Conservation (phyloP, 2,329 filamentous ascomycete genomes). For the Annulohypoxylon truncatum region DNA sequence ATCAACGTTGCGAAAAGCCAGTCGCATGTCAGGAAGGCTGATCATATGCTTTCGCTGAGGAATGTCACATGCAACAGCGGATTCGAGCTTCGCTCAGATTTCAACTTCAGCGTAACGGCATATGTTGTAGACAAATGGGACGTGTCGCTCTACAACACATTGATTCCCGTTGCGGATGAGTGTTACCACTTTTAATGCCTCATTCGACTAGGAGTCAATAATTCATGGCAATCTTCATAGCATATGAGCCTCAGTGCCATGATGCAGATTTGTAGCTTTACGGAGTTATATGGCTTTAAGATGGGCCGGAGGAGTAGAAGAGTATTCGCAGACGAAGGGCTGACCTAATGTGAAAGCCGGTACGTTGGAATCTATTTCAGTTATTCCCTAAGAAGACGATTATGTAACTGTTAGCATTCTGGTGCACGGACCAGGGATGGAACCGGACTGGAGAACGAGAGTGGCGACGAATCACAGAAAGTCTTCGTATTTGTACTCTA, state of each 20-base stretch:
- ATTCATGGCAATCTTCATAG: slow-evolving; percentile 2
- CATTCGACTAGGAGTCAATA: neutral
- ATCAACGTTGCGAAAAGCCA: slow-evolving; percentile 48
- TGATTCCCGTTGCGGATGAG: slow-evolving; percentile 46
- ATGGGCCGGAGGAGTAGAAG: neutral
- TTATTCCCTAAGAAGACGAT: slow-evolving; percentile 19
- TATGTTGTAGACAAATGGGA: slow-evolving; percentile 46
- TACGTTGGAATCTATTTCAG: slow-evolving; percentile 26
- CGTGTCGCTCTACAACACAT: slow-evolving; percentile 43
- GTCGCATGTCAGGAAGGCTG: slow-evolving; percentile 35
- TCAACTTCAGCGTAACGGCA: slow-evolving; percentile 46
- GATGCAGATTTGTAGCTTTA: slow-evolving; percentile 8
- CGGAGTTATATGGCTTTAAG: slow-evolving; percentile 13
- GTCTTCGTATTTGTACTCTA: slow-evolving; percentile 18
- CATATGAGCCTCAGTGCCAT: neutral
- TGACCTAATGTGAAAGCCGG: neutral
- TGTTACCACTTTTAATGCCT: slow-evolving; percentile 41
- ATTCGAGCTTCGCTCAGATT: slow-evolving; percentile 43
- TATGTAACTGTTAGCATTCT: slow-evolving; percentile 25
- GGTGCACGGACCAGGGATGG: slow-evolving; percentile 13
- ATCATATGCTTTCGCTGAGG: slow-evolving; percentile 29
- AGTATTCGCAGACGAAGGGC: slow-evolving; percentile 10
- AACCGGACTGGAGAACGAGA: neutral
- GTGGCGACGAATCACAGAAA: slow-evolving; percentile 22
- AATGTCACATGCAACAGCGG: slow-evolving; percentile 44